Base-by-base conservation (phyloP, 1,284 basidiomycete genomes). In the Mrakiaceae sp. region DNA sequence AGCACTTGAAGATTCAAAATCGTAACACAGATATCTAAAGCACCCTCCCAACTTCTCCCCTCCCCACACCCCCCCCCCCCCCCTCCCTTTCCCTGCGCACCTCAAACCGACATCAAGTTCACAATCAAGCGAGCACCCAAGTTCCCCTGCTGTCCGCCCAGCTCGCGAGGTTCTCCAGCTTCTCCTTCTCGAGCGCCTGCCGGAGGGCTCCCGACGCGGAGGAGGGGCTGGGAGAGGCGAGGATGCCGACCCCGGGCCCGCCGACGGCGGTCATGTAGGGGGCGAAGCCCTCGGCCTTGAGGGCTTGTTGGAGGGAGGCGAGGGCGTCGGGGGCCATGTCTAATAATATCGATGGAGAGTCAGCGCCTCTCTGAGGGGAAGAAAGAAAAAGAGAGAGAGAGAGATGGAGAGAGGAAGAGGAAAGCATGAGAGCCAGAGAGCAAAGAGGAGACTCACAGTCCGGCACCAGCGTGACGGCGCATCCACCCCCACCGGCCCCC, bases 401-500 rank as follows among this genome's bases (percentile, higher is more conserved):
- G 27, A 27, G 27, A 27, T 27, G 27, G 27, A 27, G 27, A 27
- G 27, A 58, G 62, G 53, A 40, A 42, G 52, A 64, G 56, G 64
- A 63, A 44, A 55, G 61, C 67, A n/a, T 63, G 46, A 50, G 9
- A 60, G 44, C 12, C 12, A 11, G 40, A 46, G 49, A 51, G 5
- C 54, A 42, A 48, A 9, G 39, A 43, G 62, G 49, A 65, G n/a
- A 76, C 76, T 70, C 62, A 78, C 91, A 83, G 77, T 97, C 92
- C 60, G 94, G 94, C 60, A 98, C 81, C 47, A 98, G 83, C 5
- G 94, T 98, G 43, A 98, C 92, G 2, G 95, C 88, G 72, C 96
- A 98, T 14, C 96, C 96, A 14, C 96, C 96, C 43, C 96, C 96
- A n/a, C 96, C 96, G 3, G 96, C 95, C 52, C 96, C 96, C 2